phyloP scores from a whole-genome alignment of 106 monocot species.

The Platanthera guangdongensis region DNA sequence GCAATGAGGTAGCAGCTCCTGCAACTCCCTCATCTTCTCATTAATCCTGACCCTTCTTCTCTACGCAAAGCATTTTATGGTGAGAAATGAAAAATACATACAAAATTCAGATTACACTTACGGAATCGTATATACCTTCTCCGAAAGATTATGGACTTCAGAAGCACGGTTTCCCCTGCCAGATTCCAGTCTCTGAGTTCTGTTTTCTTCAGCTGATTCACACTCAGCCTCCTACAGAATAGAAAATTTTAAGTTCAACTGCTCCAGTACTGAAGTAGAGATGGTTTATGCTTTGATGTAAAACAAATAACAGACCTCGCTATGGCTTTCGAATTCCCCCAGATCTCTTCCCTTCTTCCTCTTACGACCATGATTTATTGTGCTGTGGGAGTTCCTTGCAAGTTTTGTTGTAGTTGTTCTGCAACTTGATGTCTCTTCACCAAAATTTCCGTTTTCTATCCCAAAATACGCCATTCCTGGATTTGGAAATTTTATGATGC shows the following conservation, averaged over 20 bases:
- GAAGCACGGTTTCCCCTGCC: constrained; percentile 33
- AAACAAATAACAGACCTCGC: constrained; percentile 39
- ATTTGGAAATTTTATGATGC: constrained; percentile 25
- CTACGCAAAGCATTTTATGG: constrained; percentile 11
- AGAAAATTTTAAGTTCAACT: not conserved
- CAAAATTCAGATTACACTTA: not conserved
- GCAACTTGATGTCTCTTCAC: constrained; percentile 1
- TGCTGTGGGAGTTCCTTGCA: constrained; percentile 3
- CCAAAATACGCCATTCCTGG: constrained; percentile 1
- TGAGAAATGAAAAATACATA: not conserved
- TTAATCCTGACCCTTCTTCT: constrained; percentile 71
- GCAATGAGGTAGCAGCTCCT: constrained; percentile 67
- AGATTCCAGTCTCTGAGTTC: constrained; percentile 5
- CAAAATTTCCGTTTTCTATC: not conserved
- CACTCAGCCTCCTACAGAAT: constrained; percentile 14
- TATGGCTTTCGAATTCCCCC: constrained; percentile 47
- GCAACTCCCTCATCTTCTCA: constrained; percentile 70
- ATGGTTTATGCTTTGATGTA: not conserved
- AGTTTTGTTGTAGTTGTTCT: too few species aligned
- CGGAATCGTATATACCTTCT: constrained; percentile 35
- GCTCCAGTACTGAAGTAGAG: not conserved
- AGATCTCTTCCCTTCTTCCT: constrained; percentile 54
- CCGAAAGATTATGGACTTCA: constrained; percentile 68
- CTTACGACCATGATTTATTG: constrained; percentile 21
- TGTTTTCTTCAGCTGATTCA: constrained; percentile 12